Base-by-base conservation (phyloP, 129 eudicot species). In the Tagetes patula region DNA sequence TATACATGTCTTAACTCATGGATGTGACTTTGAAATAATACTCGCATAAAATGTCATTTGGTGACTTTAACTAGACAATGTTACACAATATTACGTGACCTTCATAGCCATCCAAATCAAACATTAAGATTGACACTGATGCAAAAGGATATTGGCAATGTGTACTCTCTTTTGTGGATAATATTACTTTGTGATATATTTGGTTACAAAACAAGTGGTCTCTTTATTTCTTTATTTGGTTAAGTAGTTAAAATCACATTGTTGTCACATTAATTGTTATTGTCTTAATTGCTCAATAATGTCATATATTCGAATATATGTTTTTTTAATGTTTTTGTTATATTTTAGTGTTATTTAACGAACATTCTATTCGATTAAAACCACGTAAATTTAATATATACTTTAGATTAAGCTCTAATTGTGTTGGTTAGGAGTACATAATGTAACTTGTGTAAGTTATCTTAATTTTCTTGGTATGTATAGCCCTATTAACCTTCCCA, bases 241-340 rank as follows among this genome's bases (percentile, higher is more conserved):
- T 67, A 73, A 45, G 70, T 31, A 11, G 61, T 68, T 67, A 73
- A 45, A 39, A 50, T 47, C 46, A 56, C 43, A 37, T 69, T 75
- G 69, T 60, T 70, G 68, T 58, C 81, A 69, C 64, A 77, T 59
- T 59, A 31, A 69, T 69, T 59, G 64, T 46, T 12, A 52, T 8
- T 10, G 67, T 66, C 6, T 74, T 64, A 49, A 33, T 12, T 55
- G 31, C 49, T 67, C 9, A 46, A 46, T 8, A 53, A 53, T 13
- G 5, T 50, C 2, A 6, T 48, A 10, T 9, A 48, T 48, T 10
- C 1, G 6, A 13, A 48, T 7, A 48, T 2, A 48, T 20, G 27
- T 20, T 20, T 20, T 20, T 20, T 20, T 20, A 20, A 20, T 20
- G 27, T 20, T 20, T 20, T 20, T 20, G 27, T 20, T 20, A 20